Base-by-base conservation (phyloP, 345 rosid species). In the Lepidium sativum region DNA sequence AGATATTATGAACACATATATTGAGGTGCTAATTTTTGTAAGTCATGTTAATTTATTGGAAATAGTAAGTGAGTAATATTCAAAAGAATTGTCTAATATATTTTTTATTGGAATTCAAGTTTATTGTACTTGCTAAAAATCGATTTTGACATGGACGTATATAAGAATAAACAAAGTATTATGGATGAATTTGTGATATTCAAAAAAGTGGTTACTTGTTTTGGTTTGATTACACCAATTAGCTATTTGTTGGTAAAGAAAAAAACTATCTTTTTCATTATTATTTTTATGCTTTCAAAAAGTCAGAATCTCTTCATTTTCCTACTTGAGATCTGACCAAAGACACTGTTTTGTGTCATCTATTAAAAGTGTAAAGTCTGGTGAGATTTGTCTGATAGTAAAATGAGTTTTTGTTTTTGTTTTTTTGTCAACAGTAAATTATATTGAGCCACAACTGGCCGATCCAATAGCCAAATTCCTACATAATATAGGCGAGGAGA, bases 241-340 rank as follows among this genome's bases (percentile, higher is more conserved):
- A 57, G 43, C 52, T 67, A 54, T 48, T 56, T 54, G 38, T 45
- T 56, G 37, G 41, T 58, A 31, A 31, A 10, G 34, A 16, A 16
- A 52, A 3, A 16, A 11, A 8, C 29, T 6, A 29, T 1, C 34
- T 1, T 66, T 65, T 59, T 16, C 10, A 55, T 6, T 25, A 45
- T n/a, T 17, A 23, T n/a, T n/a, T 25, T 13, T 2, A 61, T 70
- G 40, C 68, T 52, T 35, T 52, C 13, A 32, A 60, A 49, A 69
- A 60, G 53, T 52, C 68, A 25, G 13, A 59, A 17, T 51, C 18
- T 50, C 35, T 42, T 32, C 14, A 61, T 53, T 53, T 61, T 54
- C 44, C 32, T 44, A 39, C 37, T 62, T 70, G 63, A 14, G 69
- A 62, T 62, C 54, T 70, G 74, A 70, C 74, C n/a, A 54, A 27